Base-by-base conservation (phyloP, 768 basidiomycete genomes). In the Calocybe indica region DNA sequence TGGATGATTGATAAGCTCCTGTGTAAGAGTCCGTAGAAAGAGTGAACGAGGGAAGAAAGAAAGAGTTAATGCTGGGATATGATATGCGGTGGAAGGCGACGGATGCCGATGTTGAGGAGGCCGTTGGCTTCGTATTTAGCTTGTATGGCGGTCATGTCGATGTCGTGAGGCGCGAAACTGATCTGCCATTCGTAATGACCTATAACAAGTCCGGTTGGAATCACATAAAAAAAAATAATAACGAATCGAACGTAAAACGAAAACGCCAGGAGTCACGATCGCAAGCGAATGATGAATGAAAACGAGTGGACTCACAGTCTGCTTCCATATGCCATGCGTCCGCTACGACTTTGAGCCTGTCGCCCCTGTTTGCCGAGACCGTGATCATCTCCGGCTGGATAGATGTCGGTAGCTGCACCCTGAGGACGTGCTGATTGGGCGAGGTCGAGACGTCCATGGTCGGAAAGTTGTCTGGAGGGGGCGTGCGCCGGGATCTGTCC, bases 121-220 rank as follows among this genome's bases (percentile, higher is more conserved):
- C 75, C 76, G 30, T 69, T 65, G 5, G 62, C 60, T 40, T 69
- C 73, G 41, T 80, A 73, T 38, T 67, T 72, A 6, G 78, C 80
- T 30, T 75, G 73, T 28, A 79, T 71, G 9, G 69, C 66, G 6
- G 67, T 54, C 73, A 81, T 74, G 58, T 82, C 76, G 45, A 78
- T 71, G 50, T 83, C 80, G 7, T 69, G 63, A 7, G 75, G 71
- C 31, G 76, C 57, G 50, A 83, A 83, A 12, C 61, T 64, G 52
- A 81, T 74, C 48, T 76, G 70, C 80, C 80, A 83, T 52, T 81
- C 80, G 52, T 76, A 81, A 55, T 81, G 80, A 53, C 75, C 80
- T 83, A 48, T 11, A 45, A 32, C 9, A 47, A 12, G 35, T 13
- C 40, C 28, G n/a, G 30, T 42, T 37, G 5, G 12, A 37, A 45